These are phyloP conservation scores for Apodospora peruviana DNA, from an alignment of 495 filamentous ascomycete genomes.

Conservation along the genomic window DNA sequence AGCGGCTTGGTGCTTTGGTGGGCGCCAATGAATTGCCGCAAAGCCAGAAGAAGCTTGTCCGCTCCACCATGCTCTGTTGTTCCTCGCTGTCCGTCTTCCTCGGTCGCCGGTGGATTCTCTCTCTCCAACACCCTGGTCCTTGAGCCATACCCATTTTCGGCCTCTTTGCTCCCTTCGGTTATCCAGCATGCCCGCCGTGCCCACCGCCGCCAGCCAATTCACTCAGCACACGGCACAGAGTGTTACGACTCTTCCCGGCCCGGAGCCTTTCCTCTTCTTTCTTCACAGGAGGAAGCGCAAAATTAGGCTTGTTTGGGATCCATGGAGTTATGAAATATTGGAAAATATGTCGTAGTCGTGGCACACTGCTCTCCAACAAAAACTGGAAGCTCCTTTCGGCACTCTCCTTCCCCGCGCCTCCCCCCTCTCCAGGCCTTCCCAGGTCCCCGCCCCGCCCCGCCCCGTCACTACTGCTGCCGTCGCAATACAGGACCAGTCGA, in stretches of 20 bases:
- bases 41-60: neutral
- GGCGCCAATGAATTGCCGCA: constrained; percentile 14
- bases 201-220: neutral
- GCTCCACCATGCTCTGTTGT: neutral
- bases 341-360: neutral
- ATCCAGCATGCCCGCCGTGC: neutral
- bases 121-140: neutral
- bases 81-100: no score
- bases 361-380: neutral
- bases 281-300: neutral
- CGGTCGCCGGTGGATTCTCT: neutral
- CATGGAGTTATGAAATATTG: neutral
- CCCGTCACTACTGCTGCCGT: constrained; percentile 4
- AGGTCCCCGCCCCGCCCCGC: constrained; percentile 5
- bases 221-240: neutral
- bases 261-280: neutral
- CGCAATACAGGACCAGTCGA: neutral
- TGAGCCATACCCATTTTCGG: neutral
- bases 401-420: constrained; percentile 1
- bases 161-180: neutral
- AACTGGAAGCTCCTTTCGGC: no score
- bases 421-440: constrained; percentile 8
- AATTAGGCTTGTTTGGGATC: neutral
- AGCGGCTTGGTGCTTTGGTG: neutral
- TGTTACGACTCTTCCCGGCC: neutral